phyloP scores from a whole-genome alignment of 1,284 basidiomycete species.

The Erythrobasidium hasegawianum region DNA sequence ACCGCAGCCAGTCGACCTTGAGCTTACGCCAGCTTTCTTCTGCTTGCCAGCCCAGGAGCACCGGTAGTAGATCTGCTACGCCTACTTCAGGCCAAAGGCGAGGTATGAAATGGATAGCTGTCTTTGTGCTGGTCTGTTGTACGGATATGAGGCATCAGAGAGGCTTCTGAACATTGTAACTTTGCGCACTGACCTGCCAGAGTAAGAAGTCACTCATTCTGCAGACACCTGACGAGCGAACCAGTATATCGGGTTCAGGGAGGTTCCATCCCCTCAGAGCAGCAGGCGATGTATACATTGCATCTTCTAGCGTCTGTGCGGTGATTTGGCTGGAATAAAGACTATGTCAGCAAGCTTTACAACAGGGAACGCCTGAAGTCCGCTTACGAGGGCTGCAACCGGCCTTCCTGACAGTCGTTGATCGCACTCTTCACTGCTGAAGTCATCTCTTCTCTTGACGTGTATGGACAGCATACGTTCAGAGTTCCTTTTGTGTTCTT shows the following conservation, averaged over 20 bases:
- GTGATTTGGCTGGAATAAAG: slow-evolving; percentile 57
- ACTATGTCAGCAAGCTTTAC: slow-evolving; percentile 29
- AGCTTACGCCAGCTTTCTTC: slow-evolving; percentile 31
- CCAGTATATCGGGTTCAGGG: slow-evolving; percentile 74
- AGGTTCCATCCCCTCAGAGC: slow-evolving; percentile 60
- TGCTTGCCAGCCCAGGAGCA: slow-evolving; percentile 75
- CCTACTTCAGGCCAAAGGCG: slow-evolving; percentile 96
- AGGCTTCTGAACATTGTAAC: background rate
- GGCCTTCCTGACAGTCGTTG: slow-evolving; percentile 53
- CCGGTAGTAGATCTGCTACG: slow-evolving; percentile 75
- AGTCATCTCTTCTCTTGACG: slow-evolving; percentile 86
- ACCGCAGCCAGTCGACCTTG: slow-evolving; percentile 25
- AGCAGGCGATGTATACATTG: slow-evolving; percentile 60
- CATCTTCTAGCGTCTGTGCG: slow-evolving; percentile 61
- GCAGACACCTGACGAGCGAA: slow-evolving; percentile 87
- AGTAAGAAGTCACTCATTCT: slow-evolving; percentile 87
- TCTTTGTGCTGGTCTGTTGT: slow-evolving; percentile 69
- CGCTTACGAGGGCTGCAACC: slow-evolving; percentile 50
- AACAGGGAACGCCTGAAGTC: background rate
- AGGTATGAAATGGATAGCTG: slow-evolving; percentile 86
- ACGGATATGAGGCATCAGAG: background rate
- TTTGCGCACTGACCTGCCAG: slow-evolving; percentile 72
- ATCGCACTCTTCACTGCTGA: slow-evolving; percentile 65
- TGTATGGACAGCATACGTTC: slow-evolving; percentile 93
- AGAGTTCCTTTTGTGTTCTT: slow-evolving; percentile 75